Evolutionary conservation across 2,329 filamentous ascomycete genomes (phyloP).

Genomic region (Xylaria sp.): DNA sequence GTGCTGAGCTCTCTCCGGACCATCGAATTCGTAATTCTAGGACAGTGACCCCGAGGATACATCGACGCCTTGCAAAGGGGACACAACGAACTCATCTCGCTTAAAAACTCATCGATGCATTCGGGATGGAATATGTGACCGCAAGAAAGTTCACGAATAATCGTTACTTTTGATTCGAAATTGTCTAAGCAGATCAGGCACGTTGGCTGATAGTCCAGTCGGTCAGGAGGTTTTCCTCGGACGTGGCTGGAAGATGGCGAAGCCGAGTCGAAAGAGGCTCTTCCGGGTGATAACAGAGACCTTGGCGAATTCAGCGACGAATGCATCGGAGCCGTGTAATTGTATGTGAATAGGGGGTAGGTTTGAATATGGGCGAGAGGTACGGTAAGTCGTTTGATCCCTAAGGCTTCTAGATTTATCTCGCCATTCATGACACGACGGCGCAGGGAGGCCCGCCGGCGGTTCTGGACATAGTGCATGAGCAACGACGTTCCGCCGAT

Average conservation of each 20-base stretch:
- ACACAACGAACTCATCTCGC: constrained; percentile 83
- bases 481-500: constrained; percentile 73
- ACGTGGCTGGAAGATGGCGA: constrained; percentile 33
- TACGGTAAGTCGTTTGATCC: constrained; percentile 84
- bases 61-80: constrained; percentile 90
- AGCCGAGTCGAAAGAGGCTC: constrained; percentile 24
- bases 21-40: constrained; percentile 84
- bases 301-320: constrained; percentile 54
- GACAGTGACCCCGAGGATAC: constrained; percentile 74
- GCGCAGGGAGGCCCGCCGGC: constrained; percentile 74
- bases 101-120: constrained; percentile 89
- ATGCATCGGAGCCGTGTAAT: constrained; percentile 61
- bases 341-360: constrained; percentile 84
- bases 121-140: constrained; percentile 93
- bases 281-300: constrained; percentile 42
- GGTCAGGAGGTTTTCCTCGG: constrained; percentile 51
- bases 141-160: constrained; percentile 87
- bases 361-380: constrained; percentile 75
- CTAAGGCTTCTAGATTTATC: constrained; percentile 85
- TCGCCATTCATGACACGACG: constrained; percentile 80
- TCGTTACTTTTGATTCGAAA: constrained; percentile 74
- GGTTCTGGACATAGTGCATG: constrained; percentile 83
- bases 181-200: constrained; percentile 93
- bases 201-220: constrained; percentile 76
- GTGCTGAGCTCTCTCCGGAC: constrained; percentile 82